phyloP scores from a whole-genome alignment of 345 rosid genomes.

The Lepidium didymum region DNA sequence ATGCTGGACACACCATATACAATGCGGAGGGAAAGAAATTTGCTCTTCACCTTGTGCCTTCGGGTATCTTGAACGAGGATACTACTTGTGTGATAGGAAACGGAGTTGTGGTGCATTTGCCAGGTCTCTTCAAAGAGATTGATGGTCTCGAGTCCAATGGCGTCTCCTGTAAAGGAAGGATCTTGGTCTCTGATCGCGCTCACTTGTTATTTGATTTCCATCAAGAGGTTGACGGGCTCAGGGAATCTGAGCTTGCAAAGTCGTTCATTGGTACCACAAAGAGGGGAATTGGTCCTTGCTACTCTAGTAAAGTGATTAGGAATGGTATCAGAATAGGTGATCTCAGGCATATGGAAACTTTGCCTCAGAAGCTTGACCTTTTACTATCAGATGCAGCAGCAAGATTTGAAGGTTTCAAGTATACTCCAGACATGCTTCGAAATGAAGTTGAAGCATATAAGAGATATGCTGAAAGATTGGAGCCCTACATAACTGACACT shows the following conservation, averaged over 20 bases:
- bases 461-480: conserved; percentile 88
- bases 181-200: conserved; percentile 88
- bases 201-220: conserved; percentile 91
- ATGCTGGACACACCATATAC: conserved; percentile 98
- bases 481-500: conserved; percentile 82
- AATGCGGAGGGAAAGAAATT: conserved; percentile 90
- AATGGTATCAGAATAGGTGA: conserved; percentile 93
- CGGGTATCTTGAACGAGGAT: conserved; percentile 82
- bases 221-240: conserved; percentile 76
- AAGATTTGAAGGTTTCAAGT: conserved; percentile 64
- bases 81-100: conserved; percentile 90
- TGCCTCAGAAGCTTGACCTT: conserved; percentile 81
- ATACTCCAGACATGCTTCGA: conserved; percentile 64
- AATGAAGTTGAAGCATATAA: conserved; percentile 86
- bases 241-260: conserved; percentile 86
- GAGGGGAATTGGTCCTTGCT: conserved; percentile 93
- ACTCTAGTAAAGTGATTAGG: conserved; percentile 77
- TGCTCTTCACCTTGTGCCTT: conserved; percentile 95
- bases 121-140: conserved; percentile 79
- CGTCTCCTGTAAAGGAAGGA: conserved; percentile 80
- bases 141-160: conserved; percentile 81
- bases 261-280: conserved; percentile 90
- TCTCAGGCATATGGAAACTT: conserved; percentile 87
- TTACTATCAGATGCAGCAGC: conserved; percentile 70
- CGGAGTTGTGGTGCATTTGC: conserved; percentile 91